A percentile compares a stretch with the other conserved stretches of the same genome.
Evolutionary conservation across 108 stramenopile species (phyloP).

Genomic region (Stephanodiscus minutulus): DNA sequence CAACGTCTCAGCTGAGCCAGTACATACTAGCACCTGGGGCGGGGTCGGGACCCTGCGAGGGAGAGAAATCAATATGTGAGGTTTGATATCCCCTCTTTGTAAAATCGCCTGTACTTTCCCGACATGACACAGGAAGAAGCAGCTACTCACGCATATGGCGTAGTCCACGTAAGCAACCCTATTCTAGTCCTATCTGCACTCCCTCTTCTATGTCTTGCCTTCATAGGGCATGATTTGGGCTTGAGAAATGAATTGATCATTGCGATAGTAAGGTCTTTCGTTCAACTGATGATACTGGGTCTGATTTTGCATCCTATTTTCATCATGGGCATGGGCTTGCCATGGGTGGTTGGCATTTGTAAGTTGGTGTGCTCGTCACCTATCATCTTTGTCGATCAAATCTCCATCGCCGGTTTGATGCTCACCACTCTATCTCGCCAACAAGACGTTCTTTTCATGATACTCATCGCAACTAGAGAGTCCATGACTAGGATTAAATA

Average conservation of each 20-base stretch:
- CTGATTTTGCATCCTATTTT: slow-evolving; percentile 84
- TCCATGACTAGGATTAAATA: slow-evolving; percentile 71
- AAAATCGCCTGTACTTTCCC: too few relatives aligned
- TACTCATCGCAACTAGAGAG: slow-evolving; percentile 73
- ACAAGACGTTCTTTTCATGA: slow-evolving; percentile 67
- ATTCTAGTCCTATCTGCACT: slow-evolving; percentile 30
- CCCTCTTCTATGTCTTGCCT: slow-evolving; percentile 38
- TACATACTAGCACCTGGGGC: too few relatives aligned
- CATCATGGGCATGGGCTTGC: slow-evolving; percentile 45
- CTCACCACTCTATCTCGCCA: not conserved
- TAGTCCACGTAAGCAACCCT: slow-evolving; percentile 42
- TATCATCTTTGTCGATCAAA: not conserved
- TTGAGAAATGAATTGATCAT: slow-evolving; percentile 34
- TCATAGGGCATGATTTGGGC: slow-evolving; percentile 29
- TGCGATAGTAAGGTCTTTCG: slow-evolving; percentile 50
- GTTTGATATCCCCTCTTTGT: not conserved
- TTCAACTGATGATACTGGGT: slow-evolving; percentile 76
- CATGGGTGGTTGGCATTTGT: slow-evolving; percentile 48
- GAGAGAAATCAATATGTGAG: too few relatives aligned
- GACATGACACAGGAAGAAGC: not conserved
- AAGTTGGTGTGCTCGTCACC: slow-evolving; percentile 12
- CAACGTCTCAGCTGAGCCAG: too few relatives aligned
- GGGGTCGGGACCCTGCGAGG: too few relatives aligned
- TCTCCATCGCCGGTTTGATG: not conserved
- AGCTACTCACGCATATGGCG: slow-evolving; percentile 10